phyloP scores from a whole-genome alignment of 2,329 filamentous ascomycete genomes.

The Aspergillus viridinutans region DNA sequence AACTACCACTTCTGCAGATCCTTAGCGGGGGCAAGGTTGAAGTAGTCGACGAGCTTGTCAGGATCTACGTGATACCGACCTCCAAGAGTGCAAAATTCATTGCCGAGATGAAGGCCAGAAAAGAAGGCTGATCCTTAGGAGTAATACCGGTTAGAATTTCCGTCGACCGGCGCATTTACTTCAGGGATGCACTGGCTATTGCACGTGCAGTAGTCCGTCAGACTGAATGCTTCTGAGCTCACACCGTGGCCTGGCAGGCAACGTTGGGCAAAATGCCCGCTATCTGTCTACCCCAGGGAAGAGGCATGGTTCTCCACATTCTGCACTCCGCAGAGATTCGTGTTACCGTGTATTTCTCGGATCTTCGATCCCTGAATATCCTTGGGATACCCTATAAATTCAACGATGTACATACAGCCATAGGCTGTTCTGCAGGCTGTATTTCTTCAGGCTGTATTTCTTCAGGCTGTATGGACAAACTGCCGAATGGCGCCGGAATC shows the following conservation, averaged over 20 bases:
- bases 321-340: background rate
- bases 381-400: background rate
- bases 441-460: background rate
- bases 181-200: background rate
- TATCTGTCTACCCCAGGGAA: background rate
- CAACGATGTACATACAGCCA: background rate
- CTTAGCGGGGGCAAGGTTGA: conserved; percentile 74
- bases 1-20: conserved; percentile 70
- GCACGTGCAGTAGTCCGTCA: background rate
- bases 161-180: background rate
- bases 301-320: background rate
- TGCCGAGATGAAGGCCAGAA: conserved; percentile 75
- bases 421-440: background rate
- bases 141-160: background rate
- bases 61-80: conserved; percentile 76
- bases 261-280: background rate
- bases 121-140: conserved; percentile 29
- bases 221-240: background rate
- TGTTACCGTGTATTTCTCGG: background rate
- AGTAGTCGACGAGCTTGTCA: conserved; percentile 79
- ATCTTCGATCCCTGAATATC: background rate
- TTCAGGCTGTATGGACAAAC: background rate
- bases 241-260: background rate
- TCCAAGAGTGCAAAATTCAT: conserved; percentile 70
- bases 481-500: background rate